Conservation (phyloP, 768 basidiomycete species). For the Piloderma croceum region DNA sequence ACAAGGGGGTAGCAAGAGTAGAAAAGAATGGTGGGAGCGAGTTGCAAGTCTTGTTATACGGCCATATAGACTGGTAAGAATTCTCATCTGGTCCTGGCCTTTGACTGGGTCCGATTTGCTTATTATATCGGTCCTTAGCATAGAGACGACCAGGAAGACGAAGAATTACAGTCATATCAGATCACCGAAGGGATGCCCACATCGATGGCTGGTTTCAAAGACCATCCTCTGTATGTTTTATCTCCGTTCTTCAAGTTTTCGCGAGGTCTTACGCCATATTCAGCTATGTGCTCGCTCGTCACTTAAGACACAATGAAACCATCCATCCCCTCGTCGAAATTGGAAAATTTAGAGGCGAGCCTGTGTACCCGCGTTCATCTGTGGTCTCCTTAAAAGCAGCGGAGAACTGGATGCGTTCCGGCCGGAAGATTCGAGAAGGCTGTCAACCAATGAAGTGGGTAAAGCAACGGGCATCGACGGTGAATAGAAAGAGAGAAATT, state of each 20-base stretch:
- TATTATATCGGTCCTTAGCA: too few species aligned
- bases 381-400: conserved; percentile 85
- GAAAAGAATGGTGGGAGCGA: conserved; percentile 81
- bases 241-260: conserved; percentile 1
- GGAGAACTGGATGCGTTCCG: conserved; percentile 92
- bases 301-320: conserved; percentile 83
- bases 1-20: conserved; percentile 62
- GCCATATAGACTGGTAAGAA: conserved; percentile 75
- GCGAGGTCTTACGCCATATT: conserved; percentile 1
- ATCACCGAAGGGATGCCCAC: conserved; percentile 91
- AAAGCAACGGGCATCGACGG: conserved; percentile 78
- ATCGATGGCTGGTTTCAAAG: conserved; percentile 87
- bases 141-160: conserved; percentile 90
- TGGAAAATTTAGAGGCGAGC: conserved; percentile 88
- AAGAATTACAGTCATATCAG: conserved; percentile 73
- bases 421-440: conserved; percentile 64
- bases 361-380: conserved; percentile 81
- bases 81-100: conserved; percentile 10
- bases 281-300: conserved; percentile 80
- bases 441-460: conserved; percentile 87
- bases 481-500: conserved; percentile 69
- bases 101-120: too few species aligned
- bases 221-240: conserved; percentile 75
- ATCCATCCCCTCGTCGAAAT: conserved; percentile 77
- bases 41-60: conserved; percentile 59